Conservation (phyloP, 495 filamentous ascomycete genomes). For the Physcia stellaris region DNA sequence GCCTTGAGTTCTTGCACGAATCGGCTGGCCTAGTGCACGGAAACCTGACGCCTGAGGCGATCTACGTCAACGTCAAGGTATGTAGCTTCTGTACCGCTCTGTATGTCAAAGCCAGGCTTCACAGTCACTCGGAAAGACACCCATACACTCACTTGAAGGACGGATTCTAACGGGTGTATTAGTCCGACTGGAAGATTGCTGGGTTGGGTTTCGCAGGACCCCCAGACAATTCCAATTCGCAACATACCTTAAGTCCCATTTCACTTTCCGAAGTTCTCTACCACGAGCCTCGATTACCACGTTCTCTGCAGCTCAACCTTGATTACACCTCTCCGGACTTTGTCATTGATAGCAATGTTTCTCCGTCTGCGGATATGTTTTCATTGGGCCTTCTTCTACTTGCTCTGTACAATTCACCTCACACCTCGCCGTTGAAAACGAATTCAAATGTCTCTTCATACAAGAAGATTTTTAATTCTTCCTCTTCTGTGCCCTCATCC, state of each 20-base stretch:
- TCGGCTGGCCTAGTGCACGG: constrained; percentile 88
- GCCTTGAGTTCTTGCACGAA: constrained; percentile 90
- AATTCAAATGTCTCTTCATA: constrained; percentile 66
- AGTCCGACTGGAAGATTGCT: constrained; percentile 97
- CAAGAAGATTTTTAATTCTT: constrained; percentile 63
- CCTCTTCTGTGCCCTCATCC: constrained; percentile 60
- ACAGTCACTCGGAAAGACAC: background rate
- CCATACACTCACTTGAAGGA: background rate
- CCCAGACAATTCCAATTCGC: constrained; percentile 51
- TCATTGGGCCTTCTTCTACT: constrained; percentile 80
- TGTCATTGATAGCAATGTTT: constrained; percentile 72
- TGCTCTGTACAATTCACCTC: constrained; percentile 85
- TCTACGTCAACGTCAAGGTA: constrained; percentile 86
- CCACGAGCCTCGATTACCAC: constrained; percentile 69
- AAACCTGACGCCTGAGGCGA: constrained; percentile 90
- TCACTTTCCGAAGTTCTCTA: constrained; percentile 73
- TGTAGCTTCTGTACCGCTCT: constrained; percentile 14
- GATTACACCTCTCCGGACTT: constrained; percentile 95
- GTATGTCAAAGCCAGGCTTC: background rate
- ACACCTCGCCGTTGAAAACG: constrained; percentile 70
- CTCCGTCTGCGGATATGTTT: constrained; percentile 74
- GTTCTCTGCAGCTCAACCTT: constrained; percentile 73
- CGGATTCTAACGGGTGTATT: constrained; percentile 13
- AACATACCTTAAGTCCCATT: constrained; percentile 58
- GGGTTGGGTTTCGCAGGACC: constrained; percentile 82